Evolutionary conservation across 371 early-diverging fungal genomes (phyloP).

Genomic region (Rhizopus arrhizus): DNA sequence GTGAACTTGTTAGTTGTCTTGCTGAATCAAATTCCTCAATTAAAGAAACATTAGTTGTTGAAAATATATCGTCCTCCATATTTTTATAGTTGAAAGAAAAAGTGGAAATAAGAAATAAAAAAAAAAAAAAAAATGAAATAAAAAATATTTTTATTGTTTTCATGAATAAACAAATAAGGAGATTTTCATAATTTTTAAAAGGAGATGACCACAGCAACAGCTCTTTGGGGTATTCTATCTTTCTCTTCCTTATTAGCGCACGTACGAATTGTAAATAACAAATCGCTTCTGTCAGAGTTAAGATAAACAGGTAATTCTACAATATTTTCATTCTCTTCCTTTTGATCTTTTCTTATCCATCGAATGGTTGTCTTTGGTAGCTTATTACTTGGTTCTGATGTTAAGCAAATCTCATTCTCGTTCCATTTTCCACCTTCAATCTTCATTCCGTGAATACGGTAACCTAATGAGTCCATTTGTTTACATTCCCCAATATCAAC

Average conservation of each 20-base stretch:
- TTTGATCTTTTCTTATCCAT: conserved; percentile 51
- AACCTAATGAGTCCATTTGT: conserved; percentile 20
- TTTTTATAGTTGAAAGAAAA: not conserved
- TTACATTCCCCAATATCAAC: conserved; percentile 45
- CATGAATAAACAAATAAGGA: not conserved
- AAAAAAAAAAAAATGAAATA: conserved; percentile 6
- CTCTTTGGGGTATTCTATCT: conserved; percentile 70
- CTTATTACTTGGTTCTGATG: conserved; percentile 52
- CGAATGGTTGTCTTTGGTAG: conserved; percentile 47
- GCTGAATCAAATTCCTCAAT: conserved; percentile 15
- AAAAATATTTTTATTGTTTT: not conserved
- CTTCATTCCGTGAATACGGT: conserved; percentile 52
- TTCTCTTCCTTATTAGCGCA: conserved; percentile 43
- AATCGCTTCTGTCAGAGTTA: conserved; percentile 74
- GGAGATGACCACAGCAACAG: conserved; percentile 69
- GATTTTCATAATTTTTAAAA: conserved; percentile 30
- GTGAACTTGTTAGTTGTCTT: conserved; percentile 7
- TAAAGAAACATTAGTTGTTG: conserved; percentile 36
- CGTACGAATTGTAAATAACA: conserved; percentile 74
- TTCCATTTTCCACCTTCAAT: conserved; percentile 75
- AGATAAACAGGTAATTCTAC: conserved; percentile 81
- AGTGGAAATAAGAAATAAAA: not conserved
- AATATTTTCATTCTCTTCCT: conserved; percentile 14
- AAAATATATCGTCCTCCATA: conserved; percentile 26
- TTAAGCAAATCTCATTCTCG: conserved; percentile 53